phyloP scores from a whole-genome alignment of 2,329 filamentous ascomycete species.

The Colletotrichum limetticola region DNA sequence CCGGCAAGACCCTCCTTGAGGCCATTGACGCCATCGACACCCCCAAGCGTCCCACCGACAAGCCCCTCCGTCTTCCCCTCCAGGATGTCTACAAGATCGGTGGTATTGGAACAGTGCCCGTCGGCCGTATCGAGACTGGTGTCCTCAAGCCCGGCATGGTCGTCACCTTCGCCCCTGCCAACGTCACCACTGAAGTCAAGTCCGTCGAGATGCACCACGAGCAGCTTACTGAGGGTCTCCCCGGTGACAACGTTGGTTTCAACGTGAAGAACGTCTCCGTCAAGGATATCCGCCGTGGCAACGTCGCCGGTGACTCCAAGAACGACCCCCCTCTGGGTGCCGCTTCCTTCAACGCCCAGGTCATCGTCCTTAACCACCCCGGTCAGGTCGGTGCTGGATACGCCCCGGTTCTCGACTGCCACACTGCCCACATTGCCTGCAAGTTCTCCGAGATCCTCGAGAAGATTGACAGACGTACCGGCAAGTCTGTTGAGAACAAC shows the following conservation, averaged over 20 bases:
- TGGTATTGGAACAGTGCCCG: conserved; percentile 99
- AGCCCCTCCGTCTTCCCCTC: conserved; percentile 99
- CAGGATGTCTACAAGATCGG: conserved; percentile 99
- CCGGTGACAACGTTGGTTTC: conserved; percentile 99
- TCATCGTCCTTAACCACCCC: conserved; percentile 99
- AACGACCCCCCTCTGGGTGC: conserved; percentile 92
- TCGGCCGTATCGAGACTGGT: conserved; percentile 99
- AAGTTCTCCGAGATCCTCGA: conserved; percentile 99
- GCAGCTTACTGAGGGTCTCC: conserved; percentile 93
- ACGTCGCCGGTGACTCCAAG: conserved; percentile 99
- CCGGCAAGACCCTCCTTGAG: conserved; percentile 98
- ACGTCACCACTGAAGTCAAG: conserved; percentile 99
- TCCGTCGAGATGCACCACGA: conserved; percentile 99
- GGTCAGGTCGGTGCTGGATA: conserved; percentile 99
- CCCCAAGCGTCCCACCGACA: conserved; percentile 94
- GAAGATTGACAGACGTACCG: conserved; percentile 99
- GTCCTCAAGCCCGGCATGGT: conserved; percentile 91
- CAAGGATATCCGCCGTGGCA: conserved; percentile 99
- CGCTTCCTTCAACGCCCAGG: conserved; percentile 98
- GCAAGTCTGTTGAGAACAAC: conserved; percentile 89
- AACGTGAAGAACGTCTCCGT: conserved; percentile 99
- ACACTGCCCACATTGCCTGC: conserved; percentile 99
- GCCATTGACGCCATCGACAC: conserved; percentile 97
- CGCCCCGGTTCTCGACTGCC: conserved; percentile 99
- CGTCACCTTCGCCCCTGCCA: conserved; percentile 97